A percentile compares a stretch with the other conserved stretches of the same genome.
phyloP scores from a whole-genome alignment of 768 basidiomycete species.

The Suillus fuscotomentosus region DNA sequence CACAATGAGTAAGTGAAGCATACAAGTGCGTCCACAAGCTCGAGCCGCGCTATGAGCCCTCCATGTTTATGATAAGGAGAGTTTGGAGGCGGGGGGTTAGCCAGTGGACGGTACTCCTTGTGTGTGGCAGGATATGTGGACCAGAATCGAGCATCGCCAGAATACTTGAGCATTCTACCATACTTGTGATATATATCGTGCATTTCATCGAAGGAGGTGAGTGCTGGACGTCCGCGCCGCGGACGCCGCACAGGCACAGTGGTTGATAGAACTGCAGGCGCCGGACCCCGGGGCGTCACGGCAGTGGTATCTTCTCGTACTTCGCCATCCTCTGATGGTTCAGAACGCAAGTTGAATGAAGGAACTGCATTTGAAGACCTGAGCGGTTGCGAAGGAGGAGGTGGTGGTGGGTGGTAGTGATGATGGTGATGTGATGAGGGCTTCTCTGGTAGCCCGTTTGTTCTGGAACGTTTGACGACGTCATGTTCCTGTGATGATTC shows the following conservation, averaged over 20 bases:
- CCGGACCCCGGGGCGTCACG: constrained; percentile 21
- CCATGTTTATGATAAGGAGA: constrained; percentile 77
- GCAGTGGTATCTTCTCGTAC: constrained; percentile 38
- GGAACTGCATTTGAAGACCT: constrained; percentile 23
- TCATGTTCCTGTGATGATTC: constrained; percentile 24
- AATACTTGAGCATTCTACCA: constrained; percentile 80
- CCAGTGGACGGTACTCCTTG: constrained; percentile 62
- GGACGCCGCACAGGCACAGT: constrained; percentile 64
- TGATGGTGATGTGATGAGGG: constrained; percentile 26
- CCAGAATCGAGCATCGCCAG: constrained; percentile 77
- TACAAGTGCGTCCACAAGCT: constrained; percentile 77
- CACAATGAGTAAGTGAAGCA: constrained; percentile 85
- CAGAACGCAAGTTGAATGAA: constrained; percentile 32
- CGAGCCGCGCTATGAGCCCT: constrained; percentile 72
- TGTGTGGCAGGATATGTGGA: constrained; percentile 66
- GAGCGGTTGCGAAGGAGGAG: constrained; percentile 16
- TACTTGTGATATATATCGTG: constrained; percentile 69
- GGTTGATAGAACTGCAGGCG: constrained; percentile 31
- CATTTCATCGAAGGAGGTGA: constrained; percentile 53
- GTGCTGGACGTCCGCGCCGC: constrained; percentile 53
- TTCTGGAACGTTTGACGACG: constrained; percentile 33
- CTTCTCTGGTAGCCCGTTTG: constrained; percentile 20
- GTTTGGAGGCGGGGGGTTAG: constrained; percentile 59
- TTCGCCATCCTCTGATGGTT: constrained; percentile 47
- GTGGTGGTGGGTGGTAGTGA: constrained; percentile 26